Conservation (phyloP, 306 rosid species). For the Fragaria vesca region DNA sequence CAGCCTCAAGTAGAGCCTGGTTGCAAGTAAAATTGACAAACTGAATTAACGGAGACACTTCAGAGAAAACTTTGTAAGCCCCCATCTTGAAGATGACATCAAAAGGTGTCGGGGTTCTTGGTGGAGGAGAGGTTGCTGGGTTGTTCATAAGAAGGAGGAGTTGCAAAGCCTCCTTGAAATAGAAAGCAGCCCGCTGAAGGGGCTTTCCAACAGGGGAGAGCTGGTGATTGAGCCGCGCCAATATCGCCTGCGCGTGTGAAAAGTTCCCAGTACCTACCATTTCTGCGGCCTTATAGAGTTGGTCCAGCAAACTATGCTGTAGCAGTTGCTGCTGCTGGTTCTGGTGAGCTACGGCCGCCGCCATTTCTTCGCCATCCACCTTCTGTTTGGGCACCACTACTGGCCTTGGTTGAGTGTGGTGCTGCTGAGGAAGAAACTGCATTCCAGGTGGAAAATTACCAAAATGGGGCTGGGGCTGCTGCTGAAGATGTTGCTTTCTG, state of each 20-base stretch:
- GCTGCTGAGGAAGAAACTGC: conserved; percentile 41
- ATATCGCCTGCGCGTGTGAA: conserved; percentile 52
- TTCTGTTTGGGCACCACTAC: conserved; percentile 32
- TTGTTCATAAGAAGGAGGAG: conserved; percentile 33
- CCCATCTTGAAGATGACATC: conserved; percentile 52
- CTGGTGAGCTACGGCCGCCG: neutral
- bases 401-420: conserved; percentile 32
- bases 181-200: conserved; percentile 53
- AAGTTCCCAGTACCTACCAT: conserved; percentile 42
- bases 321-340: conserved; percentile 27
- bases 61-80: conserved; percentile 46
- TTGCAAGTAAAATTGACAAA: conserved; percentile 49
- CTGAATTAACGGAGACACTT: conserved; percentile 46
- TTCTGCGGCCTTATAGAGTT: conserved; percentile 52
- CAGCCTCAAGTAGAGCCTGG: conserved; percentile 47
- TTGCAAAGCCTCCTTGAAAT: conserved; percentile 55
- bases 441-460: conserved; percentile 32
- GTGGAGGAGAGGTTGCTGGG: conserved; percentile 31
- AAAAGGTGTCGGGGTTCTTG: conserved; percentile 33
- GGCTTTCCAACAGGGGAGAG: conserved; percentile 53
- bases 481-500: conserved; percentile 23
- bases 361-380: conserved; percentile 28
- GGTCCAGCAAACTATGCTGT: conserved; percentile 40
- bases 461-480: conserved; percentile 24
- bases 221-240: conserved; percentile 65